Percentiles rank a stretch among this genome's conserved stretches.
Evolutionary conservation across 2,329 filamentous ascomycete genomes (phyloP).

Genomic region (Calonectria henricotiae): DNA sequence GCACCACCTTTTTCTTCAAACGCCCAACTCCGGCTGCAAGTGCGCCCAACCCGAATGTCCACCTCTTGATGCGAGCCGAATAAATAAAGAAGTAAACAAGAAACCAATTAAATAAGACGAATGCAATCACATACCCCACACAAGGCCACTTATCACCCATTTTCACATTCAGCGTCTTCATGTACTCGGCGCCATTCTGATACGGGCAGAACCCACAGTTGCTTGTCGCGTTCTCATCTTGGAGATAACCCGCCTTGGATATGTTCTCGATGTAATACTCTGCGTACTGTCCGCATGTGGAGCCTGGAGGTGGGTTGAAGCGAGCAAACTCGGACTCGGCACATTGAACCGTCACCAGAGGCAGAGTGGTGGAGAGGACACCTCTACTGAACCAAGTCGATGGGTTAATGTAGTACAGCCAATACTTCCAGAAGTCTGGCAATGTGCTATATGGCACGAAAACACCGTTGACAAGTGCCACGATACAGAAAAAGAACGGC

Average conservation of each 20-base stretch:
- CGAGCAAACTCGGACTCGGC: conserved; percentile 53
- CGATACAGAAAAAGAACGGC: conserved; percentile 86
- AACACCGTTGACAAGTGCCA: conserved; percentile 83
- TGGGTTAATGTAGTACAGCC: conserved; percentile 33
- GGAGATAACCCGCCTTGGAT: conserved; percentile 72
- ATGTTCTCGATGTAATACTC: conserved; percentile 66
- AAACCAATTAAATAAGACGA: conserved; percentile 79
- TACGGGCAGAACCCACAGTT: conserved; percentile 82
- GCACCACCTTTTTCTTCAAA: not conserved
- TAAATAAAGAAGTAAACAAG: conserved; percentile 85
- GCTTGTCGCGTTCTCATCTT: conserved; percentile 72
- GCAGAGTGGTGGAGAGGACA: conserved; percentile 21
- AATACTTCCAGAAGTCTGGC: conserved; percentile 73
- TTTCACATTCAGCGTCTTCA: conserved; percentile 68
- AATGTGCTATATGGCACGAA: conserved; percentile 77
- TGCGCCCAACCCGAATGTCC: conserved; percentile 77
- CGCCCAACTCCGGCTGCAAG: conserved; percentile 10
- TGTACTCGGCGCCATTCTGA: conserved; percentile 71
- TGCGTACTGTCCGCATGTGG: conserved; percentile 78
- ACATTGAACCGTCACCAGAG: conserved; percentile 58
- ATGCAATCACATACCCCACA: conserved; percentile 81
- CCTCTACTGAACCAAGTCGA: conserved; percentile 27
- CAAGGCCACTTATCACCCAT: conserved; percentile 75
- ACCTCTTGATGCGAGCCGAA: conserved; percentile 78
- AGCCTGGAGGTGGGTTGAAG: conserved; percentile 74